Evolutionary conservation across 805 yeast genomes (phyloP), one percentile per base, ranked within the genome.

Genomic region (Schizosaccharomyces pombe): DNA sequence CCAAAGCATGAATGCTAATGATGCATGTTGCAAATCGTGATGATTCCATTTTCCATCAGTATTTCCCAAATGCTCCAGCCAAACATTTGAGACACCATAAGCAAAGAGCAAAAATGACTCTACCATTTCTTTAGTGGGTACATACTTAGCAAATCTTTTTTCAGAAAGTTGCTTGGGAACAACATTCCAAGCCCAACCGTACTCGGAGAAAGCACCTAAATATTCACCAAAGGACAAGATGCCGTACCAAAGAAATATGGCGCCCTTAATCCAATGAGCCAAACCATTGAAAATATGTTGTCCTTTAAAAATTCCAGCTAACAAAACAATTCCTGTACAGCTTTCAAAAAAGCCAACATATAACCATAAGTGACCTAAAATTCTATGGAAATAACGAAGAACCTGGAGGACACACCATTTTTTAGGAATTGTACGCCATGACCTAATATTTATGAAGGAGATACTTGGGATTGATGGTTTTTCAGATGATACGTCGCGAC

Each of bases 221-320:
- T 83, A 87, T 60, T 97, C 77, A 1, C 86, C 82, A 40, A 91
- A 71, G n/a, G 94, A 75, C 4, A 86, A 64, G 5, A 87, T 57
- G 22, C 98, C 98, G 40, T 82, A 68, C 4, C 72, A 58, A 56
- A 85, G 72, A 63, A 89, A 89, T 2, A 89, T 91, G 28, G 89
- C 91, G 57, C 98, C 98, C 67, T 89, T 89, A 65, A 89, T 89
- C 74, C 85, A 85, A 67, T 89, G 98, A 1, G 98, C 98, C 56
- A 89, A 72, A 54, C 89, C 66, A 61, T 85, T 85, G 69, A 85
- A 89, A 12, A 87, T 80, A 22, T 70, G 70, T 11, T 61, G 63
- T 2, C 78, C 87, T 65, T 75, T 68, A 40, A 94, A 97, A 61
- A 86, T 66, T 43, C 80, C 63, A 55, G 74, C 75, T 47, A 83